Base-by-base conservation (phyloP, 352 stramenopile genomes). In the Phytophthora parvispora region DNA sequence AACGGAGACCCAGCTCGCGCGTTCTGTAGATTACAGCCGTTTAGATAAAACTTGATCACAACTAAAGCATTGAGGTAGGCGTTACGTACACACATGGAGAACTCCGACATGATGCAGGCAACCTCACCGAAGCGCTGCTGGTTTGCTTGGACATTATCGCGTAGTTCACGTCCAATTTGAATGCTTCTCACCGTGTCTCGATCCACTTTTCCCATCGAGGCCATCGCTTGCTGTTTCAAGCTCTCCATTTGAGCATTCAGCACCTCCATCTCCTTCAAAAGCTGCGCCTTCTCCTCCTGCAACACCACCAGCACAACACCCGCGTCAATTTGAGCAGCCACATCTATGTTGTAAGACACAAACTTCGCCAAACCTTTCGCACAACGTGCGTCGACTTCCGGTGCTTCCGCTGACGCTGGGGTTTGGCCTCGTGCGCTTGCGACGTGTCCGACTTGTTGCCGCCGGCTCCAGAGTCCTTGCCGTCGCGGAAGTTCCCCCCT, bases 281-380 rank as follows among this genome's bases (percentile, higher is more conserved):
- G 50, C 25, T 50, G 31, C 28, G 76, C 69, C 25, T 80, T 81
- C 36, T 84, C 72, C 57, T 81, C 73, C 70, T 77, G 43, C 49
- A 40, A 2, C 18, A 20, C 18, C 49, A 56, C 20, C 3, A 45
- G 34, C 6, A 22, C 20, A 57, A 32, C n/a, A 16, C 8, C 20
- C 25, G 20, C 22, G 36, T 45, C 38, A 49, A 6, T n/a, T n/a
- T n/a, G n/a, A n/a, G n/a, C n/a, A n/a, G n/a, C n/a, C n/a, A n/a
- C n/a, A n/a, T n/a, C n/a, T n/a, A n/a, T n/a, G n/a, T n/a, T n/a
- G n/a, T n/a, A n/a, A n/a, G n/a, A n/a, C n/a, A n/a, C n/a, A n/a
- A n/a, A n/a, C n/a, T n/a, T n/a, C n/a, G n/a, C 50, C 47, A 49
- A 32, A 78, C 70, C 40, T 73, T 74, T 25, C 70, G 65, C 31